Evolutionary conservation across 805 yeast species (phyloP).

Genomic region (Suhomyces pyralidae): DNA sequence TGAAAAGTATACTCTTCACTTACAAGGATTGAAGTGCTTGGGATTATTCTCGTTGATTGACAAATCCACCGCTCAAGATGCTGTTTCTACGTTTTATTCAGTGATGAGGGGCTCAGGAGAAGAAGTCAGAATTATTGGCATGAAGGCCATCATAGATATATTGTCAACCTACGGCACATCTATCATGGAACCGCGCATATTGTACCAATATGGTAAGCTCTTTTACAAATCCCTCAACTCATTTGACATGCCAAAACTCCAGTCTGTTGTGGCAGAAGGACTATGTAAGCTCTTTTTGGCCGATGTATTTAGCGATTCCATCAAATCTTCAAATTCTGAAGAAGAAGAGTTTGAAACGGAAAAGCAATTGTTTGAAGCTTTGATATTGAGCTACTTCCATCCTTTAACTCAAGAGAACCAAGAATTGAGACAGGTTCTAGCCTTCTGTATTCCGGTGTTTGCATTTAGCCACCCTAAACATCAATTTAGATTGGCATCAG

Average conservation of each 20-base stretch:
- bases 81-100: slow-evolving; percentile 62
- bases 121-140: slow-evolving; percentile 55
- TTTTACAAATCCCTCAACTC: slow-evolving; percentile 64
- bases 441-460: slow-evolving; percentile 86
- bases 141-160: slow-evolving; percentile 74
- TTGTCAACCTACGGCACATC: slow-evolving; percentile 72
- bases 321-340: slow-evolving; percentile 12
- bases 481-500: slow-evolving; percentile 60
- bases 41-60: slow-evolving; percentile 80
- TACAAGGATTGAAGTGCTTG: slow-evolving; percentile 70
- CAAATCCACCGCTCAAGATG: slow-evolving; percentile 38
- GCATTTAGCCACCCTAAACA: slow-evolving; percentile 72
- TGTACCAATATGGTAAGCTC: slow-evolving; percentile 31
- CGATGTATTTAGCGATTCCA: slow-evolving; percentile 59
- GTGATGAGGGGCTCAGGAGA: slow-evolving; percentile 70
- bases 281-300: slow-evolving; percentile 78
- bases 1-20: slow-evolving; percentile 49
- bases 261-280: slow-evolving; percentile 82
- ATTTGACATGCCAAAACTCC: slow-evolving; percentile 59
- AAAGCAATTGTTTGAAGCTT: slow-evolving; percentile 56
- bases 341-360: slow-evolving; percentile 24
- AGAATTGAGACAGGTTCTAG: slow-evolving; percentile 70
- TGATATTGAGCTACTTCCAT: slow-evolving; percentile 72
- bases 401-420: slow-evolving; percentile 62
- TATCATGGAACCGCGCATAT: slow-evolving; percentile 50